Evolutionary conservation across 1,139 yeast species (phyloP).

Genomic region (Candida sp.): DNA sequence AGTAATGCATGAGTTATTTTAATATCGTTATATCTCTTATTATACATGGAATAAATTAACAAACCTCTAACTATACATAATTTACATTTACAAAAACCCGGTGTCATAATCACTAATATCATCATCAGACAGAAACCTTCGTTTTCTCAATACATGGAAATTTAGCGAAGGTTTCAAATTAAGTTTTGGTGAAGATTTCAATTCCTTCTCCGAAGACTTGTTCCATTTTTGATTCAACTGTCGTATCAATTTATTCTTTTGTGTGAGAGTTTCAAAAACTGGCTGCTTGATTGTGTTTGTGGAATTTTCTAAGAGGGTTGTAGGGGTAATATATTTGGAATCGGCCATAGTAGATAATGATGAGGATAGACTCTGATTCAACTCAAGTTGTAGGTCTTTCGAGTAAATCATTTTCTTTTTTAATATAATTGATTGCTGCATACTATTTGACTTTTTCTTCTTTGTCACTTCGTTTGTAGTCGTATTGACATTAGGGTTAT

Average conservation of each 20-base stretch:
- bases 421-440: slow-evolving; percentile 22
- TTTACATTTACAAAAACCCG: background rate
- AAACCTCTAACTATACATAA: no score
- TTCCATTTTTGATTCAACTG: slow-evolving; percentile 39
- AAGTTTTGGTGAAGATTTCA: background rate
- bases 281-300: slow-evolving; percentile 9
- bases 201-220: slow-evolving; percentile 12
- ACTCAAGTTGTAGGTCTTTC: slow-evolving; percentile 38
- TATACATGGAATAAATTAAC: background rate
- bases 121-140: slow-evolving; percentile 19
- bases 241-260: slow-evolving; percentile 33
- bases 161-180: slow-evolving; percentile 1
- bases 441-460: slow-evolving; percentile 8
- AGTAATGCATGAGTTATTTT: slow-evolving; percentile 4
- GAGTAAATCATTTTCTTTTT: slow-evolving; percentile 31
- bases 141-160: slow-evolving; percentile 10
- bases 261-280: slow-evolving; percentile 14
- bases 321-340: slow-evolving; percentile 10
- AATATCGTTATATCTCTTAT: no score
- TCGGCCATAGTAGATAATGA: slow-evolving; percentile 7
- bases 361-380: slow-evolving; percentile 10
- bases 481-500: slow-evolving; percentile 5
- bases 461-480: slow-evolving; percentile 6
- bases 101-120: slow-evolving; percentile 13
- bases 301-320: slow-evolving; percentile 3